These are phyloP conservation scores for Vicia faba DNA, from an alignment of 306 rosid genomes.

Conservation along the genomic window DNA sequence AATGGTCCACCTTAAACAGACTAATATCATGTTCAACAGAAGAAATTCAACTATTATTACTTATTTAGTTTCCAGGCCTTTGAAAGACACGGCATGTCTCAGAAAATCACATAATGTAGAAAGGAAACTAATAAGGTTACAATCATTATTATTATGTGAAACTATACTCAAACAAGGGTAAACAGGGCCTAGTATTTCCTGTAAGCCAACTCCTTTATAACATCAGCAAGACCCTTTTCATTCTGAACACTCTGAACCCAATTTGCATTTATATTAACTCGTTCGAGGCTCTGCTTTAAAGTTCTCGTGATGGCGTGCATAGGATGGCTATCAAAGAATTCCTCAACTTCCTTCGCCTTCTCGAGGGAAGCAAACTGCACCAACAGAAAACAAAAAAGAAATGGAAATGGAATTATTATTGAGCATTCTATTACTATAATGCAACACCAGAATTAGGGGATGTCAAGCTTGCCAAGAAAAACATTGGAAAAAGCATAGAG, in stretches of 20 bases:
- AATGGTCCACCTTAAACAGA: no score
- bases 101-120: no score
- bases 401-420: background rate
- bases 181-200: slow-evolving; percentile 42
- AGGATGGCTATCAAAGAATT: slow-evolving; percentile 61
- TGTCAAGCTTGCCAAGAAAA: background rate
- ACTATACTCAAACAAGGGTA: background rate
- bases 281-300: slow-evolving; percentile 87
- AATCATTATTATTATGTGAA: no score
- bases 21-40: no score
- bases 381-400: slow-evolving; percentile 8
- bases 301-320: slow-evolving; percentile 68
- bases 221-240: slow-evolving; percentile 54
- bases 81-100: no score
- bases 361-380: slow-evolving; percentile 84
- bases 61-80: no score
- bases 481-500: slow-evolving; percentile 6
- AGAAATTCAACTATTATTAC: no score
- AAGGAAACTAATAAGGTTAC: background rate
- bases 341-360: slow-evolving; percentile 80
- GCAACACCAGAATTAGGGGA: background rate
- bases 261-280: slow-evolving; percentile 66
- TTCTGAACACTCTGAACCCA: slow-evolving; percentile 69
- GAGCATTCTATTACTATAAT: no score
- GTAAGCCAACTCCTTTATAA: slow-evolving; percentile 56